Base-by-base conservation (phyloP, 331 rosid genomes). In the Erythrophleum ivorense region DNA sequence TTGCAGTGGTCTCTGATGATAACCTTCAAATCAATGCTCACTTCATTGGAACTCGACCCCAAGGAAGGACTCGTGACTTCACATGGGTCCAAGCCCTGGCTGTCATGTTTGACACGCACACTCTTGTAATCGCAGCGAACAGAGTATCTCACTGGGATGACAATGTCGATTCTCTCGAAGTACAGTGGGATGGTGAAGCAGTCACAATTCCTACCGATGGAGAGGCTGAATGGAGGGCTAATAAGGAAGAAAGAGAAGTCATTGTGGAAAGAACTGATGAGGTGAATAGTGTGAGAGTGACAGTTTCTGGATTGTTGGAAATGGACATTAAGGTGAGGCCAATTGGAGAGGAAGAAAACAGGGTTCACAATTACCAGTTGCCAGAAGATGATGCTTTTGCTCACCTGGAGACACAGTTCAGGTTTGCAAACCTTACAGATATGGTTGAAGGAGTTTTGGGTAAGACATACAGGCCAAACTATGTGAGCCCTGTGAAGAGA, bases 31-130 rank as follows among this genome's bases (percentile, higher is more conserved):
- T 91, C 82, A 93, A 93, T 45, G 97, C 97, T 2, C 94, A 93
- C 84, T 93, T 91, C 84, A 93, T 93, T 1, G 97, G 96, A 52
- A 87, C 89, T 52, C 55, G 97, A 18, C 96, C 97, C 33, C 75
- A 85, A 76, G 96, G 96, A 84, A 80, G 97, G 85, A 87, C 91
- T 15, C 90, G 97, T 3, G 97, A 92, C 87, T 92, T 81, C 62
- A 92, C 97, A 49, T 92, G 97, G 97, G 94, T 91, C 74, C 96
- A 92, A 43, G 96, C 96, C 49, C 83, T 92, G 4, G 59, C 92
- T 46, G 78, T 92, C 62, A 85, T 92, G 91, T 91, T 92, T 13
- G 96, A 91, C 60, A 33, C 83, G 6, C 96, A 92, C 89, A 88
- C 89, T 54, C 91, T 92, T 21, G 90, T 80, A 18, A 60, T 92